Evolutionary conservation across 192 early-diverging fungal genomes (phyloP), one percentile per base, ranked within the genome.

Genomic region (Entrophospora sp.): DNA sequence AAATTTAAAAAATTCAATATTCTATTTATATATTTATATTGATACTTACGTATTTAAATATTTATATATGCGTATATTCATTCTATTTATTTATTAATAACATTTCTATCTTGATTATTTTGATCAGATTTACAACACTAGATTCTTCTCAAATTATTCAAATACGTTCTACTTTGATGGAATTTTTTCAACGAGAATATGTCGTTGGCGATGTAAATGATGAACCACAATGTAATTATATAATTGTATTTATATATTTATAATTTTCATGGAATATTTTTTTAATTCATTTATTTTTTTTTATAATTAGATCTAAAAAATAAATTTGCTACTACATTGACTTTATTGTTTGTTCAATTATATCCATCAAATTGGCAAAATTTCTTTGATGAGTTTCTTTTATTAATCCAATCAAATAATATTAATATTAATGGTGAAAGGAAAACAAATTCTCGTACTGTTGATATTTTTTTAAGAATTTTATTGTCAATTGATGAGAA

Each of bases 341-440:
- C 91, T 16, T 64, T 92, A 37, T 71, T 97, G 4, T 92, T 91
- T 70, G 71, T 84, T n/a, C 79, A 86, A 55, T 80, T 86, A 64
- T 97, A 94, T 65, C 89, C 88, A n/a, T 76, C 81, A 36, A 81
- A 81, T 38, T 97, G 95, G 95, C 85, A 85, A 9, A 78, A 86
- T 5, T 95, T 97, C 73, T 89, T 96, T 45, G 83, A 87, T 36
- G 92, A 97, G 57, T 76, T 96, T 66, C 73, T 97, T 13, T 70
- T 78, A 7, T 71, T 93, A 61, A 65, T 89, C 22, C 69, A 69
- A 24, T 79, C 83, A 12, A 68, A 77, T 38, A 74, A 74, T 36
- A 71, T 74, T 18, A 76, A 79, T n/a, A n/a, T n/a, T n/a, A n/a
- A n/a, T n/a, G n/a, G n/a, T 14, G 69, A 74, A 8, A 72, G 69